Evolutionary conservation across 352 stramenopile species (phyloP), one percentile per base, ranked within the genome.

Genomic region (Plasmopara viticola): DNA sequence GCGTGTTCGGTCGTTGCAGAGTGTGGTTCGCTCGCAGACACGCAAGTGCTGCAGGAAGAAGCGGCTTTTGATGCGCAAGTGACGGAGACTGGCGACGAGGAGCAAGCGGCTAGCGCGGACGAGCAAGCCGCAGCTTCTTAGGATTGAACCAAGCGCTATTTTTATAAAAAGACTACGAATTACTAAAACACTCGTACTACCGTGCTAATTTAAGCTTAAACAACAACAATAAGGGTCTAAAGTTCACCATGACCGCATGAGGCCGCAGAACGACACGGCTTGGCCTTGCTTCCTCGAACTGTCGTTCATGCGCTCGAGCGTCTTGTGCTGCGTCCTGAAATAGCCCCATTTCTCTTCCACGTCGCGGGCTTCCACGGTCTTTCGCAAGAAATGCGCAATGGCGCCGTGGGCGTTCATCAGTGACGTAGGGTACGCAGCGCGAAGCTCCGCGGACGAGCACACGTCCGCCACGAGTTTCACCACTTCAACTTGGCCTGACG

Each of bases 271-370:
- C 9, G 56, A 63, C 30, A 63, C 18, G 6, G 49, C 48, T 38
- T 63, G 54, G 4, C 48, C 37, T 37, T 44, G 44, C 6, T 35
- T 50, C 6, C 18, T 44, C 0, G 15, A 29, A 38, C 28, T 2
- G 34, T 17, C 29, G 20, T 63, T 63, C 18, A 46, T 51, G 34
- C 50, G 18, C 17, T 63, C 44, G 9, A 63, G 56, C 12, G 49
- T 63, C 13, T 53, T 63, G 44, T 53, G 56, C 8, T 63, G 56
- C 12, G 49, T 51, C 13, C 56, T 33, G 30, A 58, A 43, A 28
- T 58, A 63, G 38, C 56, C 49, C 56, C 56, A 62, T 15, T 56
- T 62, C 18, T 62, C 55, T 49, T 63, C 49, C 10, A 63, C 49
- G 4, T 63, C 44, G 50, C 56, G 28, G 4, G 17, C 17, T n/a